Percentiles rank a stretch among this genome's conserved stretches.
phyloP scores from a whole-genome alignment of 208 protist genomes.

The Endotrypanum monterogeii region DNA sequence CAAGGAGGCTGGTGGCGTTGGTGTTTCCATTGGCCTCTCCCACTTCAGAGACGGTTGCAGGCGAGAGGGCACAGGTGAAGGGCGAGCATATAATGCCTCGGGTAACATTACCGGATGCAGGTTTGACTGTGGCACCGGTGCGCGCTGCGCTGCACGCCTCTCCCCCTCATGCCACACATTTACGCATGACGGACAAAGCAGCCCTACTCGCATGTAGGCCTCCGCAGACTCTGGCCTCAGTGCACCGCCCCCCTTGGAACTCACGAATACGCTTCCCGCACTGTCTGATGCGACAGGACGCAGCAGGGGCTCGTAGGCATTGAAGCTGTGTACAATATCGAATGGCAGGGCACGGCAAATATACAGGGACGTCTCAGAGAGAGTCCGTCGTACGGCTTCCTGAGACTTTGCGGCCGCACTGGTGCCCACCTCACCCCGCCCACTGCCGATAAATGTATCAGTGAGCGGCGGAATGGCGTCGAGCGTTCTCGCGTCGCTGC shows the following conservation, averaged over 20 bases:
- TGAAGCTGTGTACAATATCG: constrained; percentile 75
- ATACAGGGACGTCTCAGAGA: constrained; percentile 22
- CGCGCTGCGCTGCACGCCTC: constrained; percentile 7
- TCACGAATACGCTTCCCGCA: not conserved
- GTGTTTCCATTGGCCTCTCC: not conserved
- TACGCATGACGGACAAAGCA: constrained; percentile 43
- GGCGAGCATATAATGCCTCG: not conserved
- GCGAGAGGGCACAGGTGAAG: not conserved
- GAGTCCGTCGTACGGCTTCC: not conserved
- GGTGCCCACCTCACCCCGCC: not conserved
- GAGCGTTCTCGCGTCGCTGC: constrained; percentile 5
- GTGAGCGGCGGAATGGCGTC: constrained; percentile 4
- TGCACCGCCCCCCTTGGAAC: not conserved
- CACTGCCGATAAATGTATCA: not conserved
- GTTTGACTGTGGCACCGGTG: not conserved
- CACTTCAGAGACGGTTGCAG: not conserved
- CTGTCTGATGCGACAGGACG: not conserved
- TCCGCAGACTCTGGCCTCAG: not conserved
- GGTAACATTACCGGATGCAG: not conserved
- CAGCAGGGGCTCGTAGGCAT: constrained; percentile 61
- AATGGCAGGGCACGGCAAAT: constrained; percentile 52
- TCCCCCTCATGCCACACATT: constrained; percentile 37
- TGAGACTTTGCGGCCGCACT: not conserved
- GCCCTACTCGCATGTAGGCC: constrained; percentile 32
- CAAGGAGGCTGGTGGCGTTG: not conserved